Evolutionary conservation across 352 stramenopile species (phyloP).

Genomic region (Pythium rishiriense): DNA sequence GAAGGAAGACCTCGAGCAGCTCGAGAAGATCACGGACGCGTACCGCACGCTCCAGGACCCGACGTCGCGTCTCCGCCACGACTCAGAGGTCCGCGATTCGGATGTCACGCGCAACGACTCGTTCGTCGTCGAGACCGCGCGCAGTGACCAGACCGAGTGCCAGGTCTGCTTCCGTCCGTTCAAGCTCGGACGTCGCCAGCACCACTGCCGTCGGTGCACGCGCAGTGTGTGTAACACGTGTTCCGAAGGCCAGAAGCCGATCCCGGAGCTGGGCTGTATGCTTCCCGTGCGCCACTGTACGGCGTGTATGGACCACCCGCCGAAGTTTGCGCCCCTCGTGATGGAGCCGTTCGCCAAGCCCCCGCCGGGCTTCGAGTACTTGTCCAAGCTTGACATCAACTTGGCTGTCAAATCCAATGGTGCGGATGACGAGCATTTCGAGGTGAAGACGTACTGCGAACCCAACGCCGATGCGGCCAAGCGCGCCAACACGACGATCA

Average conservation of each 20-base stretch:
- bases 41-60: conserved; percentile 77
- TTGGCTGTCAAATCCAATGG: conserved; percentile 49
- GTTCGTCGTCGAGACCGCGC: conserved; percentile 74
- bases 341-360: conserved; percentile 79
- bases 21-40: conserved; percentile 79
- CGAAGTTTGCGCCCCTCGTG: conserved; percentile 77
- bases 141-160: conserved; percentile 85
- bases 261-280: conserved; percentile 80
- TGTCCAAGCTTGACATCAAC: conserved; percentile 83
- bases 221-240: conserved; percentile 85
- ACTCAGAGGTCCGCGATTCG: conserved; percentile 68
- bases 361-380: conserved; percentile 80
- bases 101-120: conserved; percentile 39
- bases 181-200: conserved; percentile 78
- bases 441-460: conserved; percentile 82
- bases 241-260: conserved; percentile 80
- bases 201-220: conserved; percentile 85
- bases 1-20: conserved; percentile 60
- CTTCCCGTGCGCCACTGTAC: conserved; percentile 80
- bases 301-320: conserved; percentile 74
- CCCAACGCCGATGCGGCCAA: conserved; percentile 61
- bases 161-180: conserved; percentile 89
- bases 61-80: conserved; percentile 46
- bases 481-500: conserved; percentile 53
- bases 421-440: conserved; percentile 58